Evolutionary conservation across 441 rosid species (phyloP), one percentile per base, ranked within the genome.

Genomic region (Gossypium lobatum): DNA sequence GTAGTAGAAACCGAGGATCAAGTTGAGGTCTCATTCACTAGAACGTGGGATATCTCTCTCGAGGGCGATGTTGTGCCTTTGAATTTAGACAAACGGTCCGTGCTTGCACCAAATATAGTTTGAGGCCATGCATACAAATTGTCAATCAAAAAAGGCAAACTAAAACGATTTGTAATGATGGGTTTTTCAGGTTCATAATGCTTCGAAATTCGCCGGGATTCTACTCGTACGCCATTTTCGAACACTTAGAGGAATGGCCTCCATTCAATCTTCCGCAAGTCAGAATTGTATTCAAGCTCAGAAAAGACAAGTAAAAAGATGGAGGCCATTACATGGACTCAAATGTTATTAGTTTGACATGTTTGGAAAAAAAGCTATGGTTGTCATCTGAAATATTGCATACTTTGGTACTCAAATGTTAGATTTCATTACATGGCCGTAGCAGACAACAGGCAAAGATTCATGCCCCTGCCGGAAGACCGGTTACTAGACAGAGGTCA

Each of bases 381-480:
- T 65, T 21, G 31, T 45, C 17, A 14, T 42, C 16, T 42, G 11
- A 64, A 64, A 13, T 13, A 42, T 42, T 64, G 70, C 21, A 64
- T 37, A 37, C 16, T 63, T 63, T 1, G 50, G 31, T 71, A 21
- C 2, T 59, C 10, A 39, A 20, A 3, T 58, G 65, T 57, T 60
- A 93, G 98, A 87, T 91, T 93, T 80, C 88, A 80, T n/a, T 90
- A 87, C 74, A 91, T 91, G 98, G 97, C 87, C 20, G 39, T 91
- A 75, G 88, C 94, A 42, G 91, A 90, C 73, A 84, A 91, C 74
- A 87, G 98, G 70, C 93, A 88, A 62, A 87, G 98, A 77, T 70
- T 73, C 60, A 86, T 93, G 98, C 96, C 98, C 0, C 78, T 88
- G 23, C 97, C 96, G 3, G 98, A 93, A 8, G 97, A 93, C 84